Evolutionary conservation across 148 eudicot species (phyloP).

Genomic region (Rhododendron simsii): DNA sequence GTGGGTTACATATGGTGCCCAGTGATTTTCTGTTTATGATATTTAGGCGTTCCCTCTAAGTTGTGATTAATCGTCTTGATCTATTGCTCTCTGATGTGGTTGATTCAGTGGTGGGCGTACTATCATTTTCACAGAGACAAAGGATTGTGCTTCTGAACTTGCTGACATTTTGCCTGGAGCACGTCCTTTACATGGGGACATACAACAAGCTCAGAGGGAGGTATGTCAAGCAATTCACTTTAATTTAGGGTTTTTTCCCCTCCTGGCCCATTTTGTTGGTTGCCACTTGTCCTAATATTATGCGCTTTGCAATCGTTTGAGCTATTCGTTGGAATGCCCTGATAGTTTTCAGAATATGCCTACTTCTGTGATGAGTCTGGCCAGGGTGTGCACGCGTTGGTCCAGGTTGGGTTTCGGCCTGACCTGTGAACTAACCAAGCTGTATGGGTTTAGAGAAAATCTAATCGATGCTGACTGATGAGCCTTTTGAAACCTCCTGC

Average conservation of each 20-base stretch:
- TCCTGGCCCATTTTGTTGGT: not conserved
- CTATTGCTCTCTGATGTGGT: not conserved
- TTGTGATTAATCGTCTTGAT: not conserved
- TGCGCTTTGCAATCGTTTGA: not conserved
- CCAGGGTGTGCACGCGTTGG: not conserved
- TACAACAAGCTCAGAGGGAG: slow-evolving; percentile 91
- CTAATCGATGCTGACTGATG: not conserved
- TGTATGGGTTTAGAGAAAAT: not conserved
- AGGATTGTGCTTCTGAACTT: slow-evolving; percentile 68
- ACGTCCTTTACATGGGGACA: slow-evolving; percentile 89
- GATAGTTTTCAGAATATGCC: not conserved
- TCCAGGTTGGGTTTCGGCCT: not conserved
- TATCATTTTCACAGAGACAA: slow-evolving; percentile 83
- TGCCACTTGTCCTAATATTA: not conserved
- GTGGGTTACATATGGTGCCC: slow-evolving; percentile 30
- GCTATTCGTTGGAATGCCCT: not conserved
- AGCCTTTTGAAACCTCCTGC: not conserved
- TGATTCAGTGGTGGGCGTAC: slow-evolving; percentile 75
- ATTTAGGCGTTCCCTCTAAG: not conserved
- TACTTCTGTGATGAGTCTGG: not conserved
- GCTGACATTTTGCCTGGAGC: slow-evolving; percentile 77
- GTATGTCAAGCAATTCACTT: slow-evolving; percentile 23
- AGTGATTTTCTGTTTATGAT: not conserved
- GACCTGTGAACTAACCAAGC: not conserved
- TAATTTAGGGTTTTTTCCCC: not conserved